Conservation (phyloP, 331 rosid species). For the Stylosanthes scabra region DNA sequence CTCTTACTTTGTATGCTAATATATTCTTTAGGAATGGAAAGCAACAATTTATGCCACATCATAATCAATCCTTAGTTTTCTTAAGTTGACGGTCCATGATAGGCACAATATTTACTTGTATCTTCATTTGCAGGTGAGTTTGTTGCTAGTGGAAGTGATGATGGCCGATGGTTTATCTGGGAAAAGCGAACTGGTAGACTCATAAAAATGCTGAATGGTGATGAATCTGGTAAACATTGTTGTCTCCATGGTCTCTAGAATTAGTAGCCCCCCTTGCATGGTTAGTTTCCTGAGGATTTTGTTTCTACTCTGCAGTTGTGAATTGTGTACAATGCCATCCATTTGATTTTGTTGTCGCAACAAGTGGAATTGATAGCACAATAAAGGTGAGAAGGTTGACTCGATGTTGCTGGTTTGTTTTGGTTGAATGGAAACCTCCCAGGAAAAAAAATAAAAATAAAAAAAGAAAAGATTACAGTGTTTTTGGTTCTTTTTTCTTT, state of each 20-base stretch:
- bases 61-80: neutral
- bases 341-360: slow-evolving; percentile 88
- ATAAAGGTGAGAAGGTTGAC: slow-evolving; percentile 71
- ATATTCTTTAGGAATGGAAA: slow-evolving; percentile 15
- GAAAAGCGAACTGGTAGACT: slow-evolving; percentile 94
- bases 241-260: slow-evolving; percentile 31
- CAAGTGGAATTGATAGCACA: slow-evolving; percentile 94
- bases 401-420: slow-evolving; percentile 22
- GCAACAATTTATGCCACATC: neutral
- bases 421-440: neutral
- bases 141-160: slow-evolving; percentile 98
- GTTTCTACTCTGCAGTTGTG: slow-evolving; percentile 66
- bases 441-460: neutral
- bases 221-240: slow-evolving; percentile 75
- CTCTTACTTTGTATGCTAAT: slow-evolving; percentile 4
- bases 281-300: slow-evolving; percentile 24
- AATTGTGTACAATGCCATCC: slow-evolving; percentile 97
- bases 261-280: slow-evolving; percentile 11
- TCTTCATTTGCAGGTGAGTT: slow-evolving; percentile 74
- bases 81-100: slow-evolving; percentile 19
- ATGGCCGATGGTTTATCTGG: slow-evolving; percentile 99
- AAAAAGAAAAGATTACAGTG: neutral
- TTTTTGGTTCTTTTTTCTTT: too few relatives aligned
- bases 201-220: slow-evolving; percentile 85
- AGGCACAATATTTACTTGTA: slow-evolving; percentile 14